Percentiles rank a stretch among this genome's conserved stretches.
These are phyloP conservation scores for Globisporangium cystogenes DNA, from an alignment of 352 stramenopile species.

Conservation along the genomic window DNA sequence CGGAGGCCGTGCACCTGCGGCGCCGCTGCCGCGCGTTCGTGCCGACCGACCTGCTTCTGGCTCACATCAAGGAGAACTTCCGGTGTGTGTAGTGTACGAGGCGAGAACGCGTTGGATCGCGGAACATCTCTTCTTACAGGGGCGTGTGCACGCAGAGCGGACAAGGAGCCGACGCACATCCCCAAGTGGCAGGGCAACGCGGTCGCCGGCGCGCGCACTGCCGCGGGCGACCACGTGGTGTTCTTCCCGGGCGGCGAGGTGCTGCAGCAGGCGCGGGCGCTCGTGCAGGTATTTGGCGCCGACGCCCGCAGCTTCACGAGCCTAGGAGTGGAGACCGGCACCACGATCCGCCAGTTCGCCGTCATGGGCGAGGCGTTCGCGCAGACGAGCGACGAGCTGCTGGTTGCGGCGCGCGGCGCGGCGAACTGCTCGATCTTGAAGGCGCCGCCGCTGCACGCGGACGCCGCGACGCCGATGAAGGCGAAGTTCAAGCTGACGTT, in stretches of 20 bases:
- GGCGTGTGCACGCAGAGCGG: constrained; percentile 6
- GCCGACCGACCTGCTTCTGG: constrained; percentile 35
- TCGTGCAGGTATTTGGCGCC: constrained; percentile 23
- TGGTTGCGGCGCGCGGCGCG: constrained; percentile 33
- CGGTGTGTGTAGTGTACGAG: constrained; percentile 21
- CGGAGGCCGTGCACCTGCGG: constrained; percentile 26
- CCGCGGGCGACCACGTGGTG: constrained; percentile 36
- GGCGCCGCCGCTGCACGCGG: constrained; percentile 4
- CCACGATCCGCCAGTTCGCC: constrained; percentile 52
- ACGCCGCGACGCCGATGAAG: constrained; percentile 12
- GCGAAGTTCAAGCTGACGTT: constrained; percentile 49
- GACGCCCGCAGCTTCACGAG: constrained; percentile 15
- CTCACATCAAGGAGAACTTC: constrained; percentile 23
- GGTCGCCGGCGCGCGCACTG: constrained; percentile 29
- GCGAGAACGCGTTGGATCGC: neutral
- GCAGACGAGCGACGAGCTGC: constrained; percentile 27
- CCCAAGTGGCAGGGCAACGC: constrained; percentile 66
- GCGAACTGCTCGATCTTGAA: constrained; percentile 36
- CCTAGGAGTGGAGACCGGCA: constrained; percentile 47
- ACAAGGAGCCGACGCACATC: constrained; percentile 20
- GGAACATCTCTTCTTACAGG: neutral
- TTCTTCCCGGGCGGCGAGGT: constrained; percentile 66
- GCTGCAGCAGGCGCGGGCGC: constrained; percentile 55
- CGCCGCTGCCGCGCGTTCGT: constrained; percentile 37
- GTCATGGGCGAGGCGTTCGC: constrained; percentile 40